Base-by-base conservation (phyloP, 371 early-diverging fungal genomes). In the Mucor ambiguus region DNA sequence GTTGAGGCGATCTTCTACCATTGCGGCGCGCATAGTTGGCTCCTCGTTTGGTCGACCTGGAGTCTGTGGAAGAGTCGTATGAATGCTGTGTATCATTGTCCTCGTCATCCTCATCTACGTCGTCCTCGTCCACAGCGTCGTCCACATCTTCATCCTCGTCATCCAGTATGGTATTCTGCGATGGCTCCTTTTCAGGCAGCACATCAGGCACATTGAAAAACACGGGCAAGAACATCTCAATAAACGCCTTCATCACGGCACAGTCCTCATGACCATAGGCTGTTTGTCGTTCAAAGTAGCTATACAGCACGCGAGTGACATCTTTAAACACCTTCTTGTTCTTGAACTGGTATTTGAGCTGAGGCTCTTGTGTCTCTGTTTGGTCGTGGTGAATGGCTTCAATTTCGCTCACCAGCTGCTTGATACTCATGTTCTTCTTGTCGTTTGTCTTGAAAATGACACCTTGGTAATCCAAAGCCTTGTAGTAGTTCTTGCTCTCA, bases 381-480 rank as follows among this genome's bases (percentile, higher is more conserved):
- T 80, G 80, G 58, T 87, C 88, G 7, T 78, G 74, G 12, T 88
- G 85, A 12, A 95, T 68, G 0, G 88, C 83, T 67, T 98, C 97
- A 38, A 96, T 95, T 66, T 97, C 95, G 30, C 85, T 69, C 0
- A 93, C 75, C 29, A 98, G 86, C 6, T 88, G 74, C 75, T 95
- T 96, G 24, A 85, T 67, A 5, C 89, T 82, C 59, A 95, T 83
- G 26, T 78, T 80, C 60, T 93, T 95, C 64, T 92, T 90, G 75
- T 99, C 99, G 14, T 80, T 79, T 1, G 82, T 74, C 72, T 96
- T 97, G 81, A 98, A 96, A 4, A 85, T 85, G 57, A 92, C 81
- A 6, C 97, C 93, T 73, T 93, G 94, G 73, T 95, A 94, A 80
- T 99, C 99, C 29, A 99, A 81, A 1, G 99, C 91, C 72, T 97